Evolutionary conservation across 148 eudicot genomes (phyloP).

Genomic region (Nepenthes gracilis): DNA sequence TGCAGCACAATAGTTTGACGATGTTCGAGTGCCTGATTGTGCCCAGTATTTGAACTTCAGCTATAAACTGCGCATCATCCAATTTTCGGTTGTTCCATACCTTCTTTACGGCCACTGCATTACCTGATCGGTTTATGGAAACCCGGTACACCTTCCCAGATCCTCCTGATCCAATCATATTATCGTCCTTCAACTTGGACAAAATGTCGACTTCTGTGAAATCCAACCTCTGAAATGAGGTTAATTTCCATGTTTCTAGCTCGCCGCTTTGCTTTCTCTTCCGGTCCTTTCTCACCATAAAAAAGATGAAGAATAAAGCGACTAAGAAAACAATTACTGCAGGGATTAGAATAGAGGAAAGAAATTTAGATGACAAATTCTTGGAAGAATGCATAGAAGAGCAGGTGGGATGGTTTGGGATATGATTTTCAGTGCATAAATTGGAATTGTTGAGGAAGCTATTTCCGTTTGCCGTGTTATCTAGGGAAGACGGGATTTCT

Average conservation of each 20-base stretch:
- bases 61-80: conserved; percentile 31
- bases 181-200: conserved; percentile 33
- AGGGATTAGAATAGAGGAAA: conserved; percentile 27
- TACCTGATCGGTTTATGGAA: conserved; percentile 21
- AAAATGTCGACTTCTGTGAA: conserved; percentile 42
- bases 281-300: conserved; percentile 13
- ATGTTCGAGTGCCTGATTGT: conserved; percentile 56
- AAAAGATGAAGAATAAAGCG: conserved; percentile 17
- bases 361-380: conserved; percentile 16
- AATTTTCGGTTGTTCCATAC: conserved; percentile 32
- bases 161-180: conserved; percentile 63
- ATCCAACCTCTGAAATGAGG: conserved; percentile 41
- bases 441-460: conserved; percentile 51
- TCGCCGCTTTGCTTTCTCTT: conserved; percentile 21
- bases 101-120: conserved; percentile 43
- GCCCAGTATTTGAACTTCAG: conserved; percentile 56
- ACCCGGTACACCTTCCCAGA: conserved; percentile 51
- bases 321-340: conserved; percentile 20
- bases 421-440: conserved; percentile 31
- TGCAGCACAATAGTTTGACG: conserved; percentile 69
- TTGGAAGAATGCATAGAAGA: conserved; percentile 7
- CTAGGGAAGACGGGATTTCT: conserved; percentile 36
- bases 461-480: conserved; percentile 33
- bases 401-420: conserved; percentile 33
- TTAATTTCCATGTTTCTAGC: conserved; percentile 34